A percentile compares a stretch with the other conserved stretches of the same genome.
Evolutionary conservation across 768 basidiomycete species (phyloP).

Genomic region (Mycena vitilis): DNA sequence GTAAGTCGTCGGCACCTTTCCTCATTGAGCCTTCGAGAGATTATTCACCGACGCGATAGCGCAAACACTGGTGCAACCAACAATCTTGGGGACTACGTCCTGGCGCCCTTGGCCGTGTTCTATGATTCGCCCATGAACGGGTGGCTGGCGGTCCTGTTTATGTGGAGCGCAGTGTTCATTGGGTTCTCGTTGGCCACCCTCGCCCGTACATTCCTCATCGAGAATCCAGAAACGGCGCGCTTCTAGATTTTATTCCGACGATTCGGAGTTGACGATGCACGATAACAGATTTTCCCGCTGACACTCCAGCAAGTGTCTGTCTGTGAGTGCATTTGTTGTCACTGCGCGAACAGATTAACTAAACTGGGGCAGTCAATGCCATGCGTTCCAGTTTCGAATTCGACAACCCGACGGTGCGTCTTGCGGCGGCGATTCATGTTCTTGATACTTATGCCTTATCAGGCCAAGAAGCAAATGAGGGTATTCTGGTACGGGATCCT

Average conservation of each 20-base stretch:
- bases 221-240: slow-evolving; percentile 40
- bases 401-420: slow-evolving; percentile 32
- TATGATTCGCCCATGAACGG: slow-evolving; percentile 42
- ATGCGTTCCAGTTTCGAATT: slow-evolving; percentile 34
- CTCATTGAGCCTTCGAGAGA: not conserved
- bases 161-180: slow-evolving; percentile 40
- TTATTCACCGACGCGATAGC: slow-evolving; percentile 13
- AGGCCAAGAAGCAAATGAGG: slow-evolving; percentile 39
- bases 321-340: slow-evolving; percentile 8
- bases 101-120: slow-evolving; percentile 40
- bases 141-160: slow-evolving; percentile 42
- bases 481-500: slow-evolving; percentile 39
- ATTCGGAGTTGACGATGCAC: no score
- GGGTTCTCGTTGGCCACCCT: slow-evolving; percentile 40
- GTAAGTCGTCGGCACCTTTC: slow-evolving; percentile 17
- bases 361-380: slow-evolving; percentile 25
- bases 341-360: not conserved
- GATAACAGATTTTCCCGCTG: slow-evolving; percentile 23
- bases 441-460: no score
- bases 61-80: slow-evolving; percentile 41
- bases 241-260: no score
- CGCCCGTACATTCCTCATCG: slow-evolving; percentile 37
- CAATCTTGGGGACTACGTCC: slow-evolving; percentile 42
- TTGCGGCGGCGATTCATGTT: not conserved
- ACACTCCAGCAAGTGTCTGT: slow-evolving; percentile 35